Evolutionary conservation across 2,329 filamentous ascomycete genomes (phyloP).

Genomic region (Ophiostoma novo-ulmi): DNA sequence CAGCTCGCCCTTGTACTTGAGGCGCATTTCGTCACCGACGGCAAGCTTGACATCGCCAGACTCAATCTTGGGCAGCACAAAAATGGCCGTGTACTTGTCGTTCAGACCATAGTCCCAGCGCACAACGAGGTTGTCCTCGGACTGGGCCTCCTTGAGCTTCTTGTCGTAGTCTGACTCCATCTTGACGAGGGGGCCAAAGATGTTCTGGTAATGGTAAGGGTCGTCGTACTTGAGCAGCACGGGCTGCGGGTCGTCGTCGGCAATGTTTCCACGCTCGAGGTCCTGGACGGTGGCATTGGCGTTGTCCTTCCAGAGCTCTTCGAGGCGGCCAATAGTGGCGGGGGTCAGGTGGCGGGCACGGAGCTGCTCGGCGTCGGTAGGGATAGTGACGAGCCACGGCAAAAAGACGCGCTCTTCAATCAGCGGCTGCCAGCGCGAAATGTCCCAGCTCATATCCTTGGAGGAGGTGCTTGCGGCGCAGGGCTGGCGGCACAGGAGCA

Average conservation of each 20-base stretch:
- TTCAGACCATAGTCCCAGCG: constrained; percentile 94
- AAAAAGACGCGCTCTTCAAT: constrained; percentile 96
- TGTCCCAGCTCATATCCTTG: constrained; percentile 99
- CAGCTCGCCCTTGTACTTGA: constrained; percentile 93
- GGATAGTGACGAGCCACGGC: constrained; percentile 83
- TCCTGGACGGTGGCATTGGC: constrained; percentile 81
- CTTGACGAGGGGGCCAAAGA: constrained; percentile 95
- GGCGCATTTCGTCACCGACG: constrained; percentile 95
- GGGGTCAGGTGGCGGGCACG: constrained; percentile 88
- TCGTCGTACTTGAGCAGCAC: constrained; percentile 94
- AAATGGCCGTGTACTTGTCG: constrained; percentile 94
- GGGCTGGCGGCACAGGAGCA: constrained; percentile 91
- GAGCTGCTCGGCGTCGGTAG: constrained; percentile 91
- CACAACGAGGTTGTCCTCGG: constrained; percentile 89
- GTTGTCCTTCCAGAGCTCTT: constrained; percentile 98
- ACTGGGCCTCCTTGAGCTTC: constrained; percentile 96
- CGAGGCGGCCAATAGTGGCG: constrained; percentile 90
- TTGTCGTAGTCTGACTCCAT: constrained; percentile 99
- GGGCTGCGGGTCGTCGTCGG: constrained; percentile 91
- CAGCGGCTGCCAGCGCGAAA: constrained; percentile 92
- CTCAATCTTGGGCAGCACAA: constrained; percentile 93
- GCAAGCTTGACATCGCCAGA: constrained; percentile 96
- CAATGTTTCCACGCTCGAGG: constrained; percentile 81
- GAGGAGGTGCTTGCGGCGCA: constrained; percentile 91
- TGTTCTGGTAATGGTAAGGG: constrained; percentile 97